Conservation (phyloP, 805 yeast genomes). For the Kodamaea kaohsiungensis region DNA sequence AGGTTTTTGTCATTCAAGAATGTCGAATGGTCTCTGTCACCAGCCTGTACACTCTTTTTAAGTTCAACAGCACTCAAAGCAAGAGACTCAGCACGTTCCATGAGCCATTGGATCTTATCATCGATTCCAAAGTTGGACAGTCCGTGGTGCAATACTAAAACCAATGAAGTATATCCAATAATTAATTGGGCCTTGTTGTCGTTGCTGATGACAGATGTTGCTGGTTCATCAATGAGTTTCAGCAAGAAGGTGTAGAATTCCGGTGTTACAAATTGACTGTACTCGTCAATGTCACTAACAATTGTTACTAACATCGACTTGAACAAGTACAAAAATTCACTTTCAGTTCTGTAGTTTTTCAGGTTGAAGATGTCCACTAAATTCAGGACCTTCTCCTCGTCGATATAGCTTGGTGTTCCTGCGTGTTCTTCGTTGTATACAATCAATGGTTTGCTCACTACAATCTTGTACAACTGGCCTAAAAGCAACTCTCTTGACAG, state of each 20-base stretch:
- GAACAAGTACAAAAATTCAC: slow-evolving; percentile 43
- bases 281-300: slow-evolving; percentile 53
- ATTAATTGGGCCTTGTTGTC: slow-evolving; percentile 40
- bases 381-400: slow-evolving; percentile 35
- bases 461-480: slow-evolving; percentile 51
- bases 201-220: slow-evolving; percentile 33
- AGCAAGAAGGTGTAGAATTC: slow-evolving; percentile 31
- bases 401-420: slow-evolving; percentile 39
- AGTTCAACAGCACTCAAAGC: slow-evolving; percentile 30
- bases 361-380: slow-evolving; percentile 35
- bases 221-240: slow-evolving; percentile 34
- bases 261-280: slow-evolving; percentile 37
- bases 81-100: slow-evolving; percentile 46
- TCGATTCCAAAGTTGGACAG: slow-evolving; percentile 53
- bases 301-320: slow-evolving; percentile 44
- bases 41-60: slow-evolving; percentile 35
- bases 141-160: slow-evolving; percentile 47
- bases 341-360: slow-evolving; percentile 35
- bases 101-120: slow-evolving; percentile 42
- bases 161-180: slow-evolving; percentile 38
- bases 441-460: slow-evolving; percentile 42
- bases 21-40: slow-evolving; percentile 45
- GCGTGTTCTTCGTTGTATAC: slow-evolving; percentile 36
- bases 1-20: slow-evolving; percentile 34
- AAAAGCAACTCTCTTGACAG: slow-evolving; percentile 49